Conservation (phyloP, 371 early-diverging fungal genomes). For the Capniomyces stellatus region DNA sequence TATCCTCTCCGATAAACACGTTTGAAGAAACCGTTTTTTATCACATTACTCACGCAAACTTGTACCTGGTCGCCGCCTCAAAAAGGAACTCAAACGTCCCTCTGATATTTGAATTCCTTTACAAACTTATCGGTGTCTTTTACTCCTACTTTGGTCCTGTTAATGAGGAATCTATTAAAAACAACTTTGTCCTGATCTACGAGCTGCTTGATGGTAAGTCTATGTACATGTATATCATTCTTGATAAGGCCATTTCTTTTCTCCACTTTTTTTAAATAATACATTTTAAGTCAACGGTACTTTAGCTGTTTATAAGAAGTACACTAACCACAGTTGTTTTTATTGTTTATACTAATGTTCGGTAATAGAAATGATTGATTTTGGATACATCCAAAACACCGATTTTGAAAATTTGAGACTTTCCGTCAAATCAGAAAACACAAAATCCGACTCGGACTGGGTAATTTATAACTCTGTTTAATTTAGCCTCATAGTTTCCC, state of each 20-base stretch:
- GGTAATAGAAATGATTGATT: constrained; percentile 93
- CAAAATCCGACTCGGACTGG: constrained; percentile 54
- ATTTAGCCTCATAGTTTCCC: too few relatives aligned
- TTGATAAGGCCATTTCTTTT: too few relatives aligned
- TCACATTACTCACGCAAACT: constrained; percentile 84
- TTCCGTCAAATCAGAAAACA: constrained; percentile 92
- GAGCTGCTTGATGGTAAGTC: constrained; percentile 92
- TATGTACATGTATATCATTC: too few relatives aligned
- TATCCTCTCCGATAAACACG: constrained; percentile 68
- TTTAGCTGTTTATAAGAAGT: not conserved
- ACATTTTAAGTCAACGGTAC: not conserved
- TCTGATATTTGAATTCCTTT: constrained; percentile 82
- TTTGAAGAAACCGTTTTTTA: constrained; percentile 70
- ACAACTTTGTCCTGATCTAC: constrained; percentile 88
- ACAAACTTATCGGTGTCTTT: constrained; percentile 80
- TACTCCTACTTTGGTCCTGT: constrained; percentile 91
- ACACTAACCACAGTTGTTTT: not conserved
- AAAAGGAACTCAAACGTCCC: constrained; percentile 91
- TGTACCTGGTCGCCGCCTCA: constrained; percentile 71
- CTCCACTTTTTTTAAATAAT: not conserved
- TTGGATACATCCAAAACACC: constrained; percentile 96
- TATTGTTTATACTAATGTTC: not conserved
- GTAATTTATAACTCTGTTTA: too few relatives aligned
- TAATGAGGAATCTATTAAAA: constrained; percentile 88
- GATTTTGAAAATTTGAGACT: constrained; percentile 91